Conservation (phyloP, 2,329 filamentous ascomycete species). For the Rosellinia necatrix region DNA sequence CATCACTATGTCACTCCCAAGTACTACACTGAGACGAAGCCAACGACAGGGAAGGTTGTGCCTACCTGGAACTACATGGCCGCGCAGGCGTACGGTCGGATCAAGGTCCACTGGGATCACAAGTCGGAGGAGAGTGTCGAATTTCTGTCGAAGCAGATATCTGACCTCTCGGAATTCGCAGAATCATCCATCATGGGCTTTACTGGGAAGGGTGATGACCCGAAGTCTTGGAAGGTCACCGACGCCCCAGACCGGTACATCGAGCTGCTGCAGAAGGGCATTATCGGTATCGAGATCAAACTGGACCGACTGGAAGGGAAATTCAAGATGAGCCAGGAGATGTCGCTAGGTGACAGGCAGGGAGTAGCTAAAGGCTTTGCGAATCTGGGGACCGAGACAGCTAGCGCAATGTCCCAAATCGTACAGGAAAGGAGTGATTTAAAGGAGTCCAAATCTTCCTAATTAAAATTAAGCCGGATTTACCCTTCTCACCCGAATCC, state of each 20-base stretch:
- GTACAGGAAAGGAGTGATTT: constrained; percentile 15
- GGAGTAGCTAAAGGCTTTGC: constrained; percentile 16
- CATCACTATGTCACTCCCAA: constrained; percentile 22
- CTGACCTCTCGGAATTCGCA: constrained; percentile 16
- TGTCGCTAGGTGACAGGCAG: constrained; percentile 13
- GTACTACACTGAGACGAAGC: constrained; percentile 23
- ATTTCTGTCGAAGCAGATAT: constrained; percentile 17
- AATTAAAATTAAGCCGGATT: neutral
- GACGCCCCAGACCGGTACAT: constrained; percentile 20
- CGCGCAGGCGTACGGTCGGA: constrained; percentile 15
- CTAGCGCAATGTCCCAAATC: neutral
- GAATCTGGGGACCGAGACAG: constrained; percentile 12
- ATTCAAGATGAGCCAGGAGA: constrained; percentile 24
- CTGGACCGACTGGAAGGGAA: constrained; percentile 18
- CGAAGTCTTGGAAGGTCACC: constrained; percentile 12
- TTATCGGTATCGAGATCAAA: constrained; percentile 19
- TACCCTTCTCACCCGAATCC: neutral
- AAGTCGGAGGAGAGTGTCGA: constrained; percentile 15
- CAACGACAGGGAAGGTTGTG: constrained; percentile 16
- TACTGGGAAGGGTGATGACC: constrained; percentile 1
- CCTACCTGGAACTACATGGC: constrained; percentile 21
- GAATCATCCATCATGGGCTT: constrained; percentile 18
- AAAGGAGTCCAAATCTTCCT: constrained; percentile 3
- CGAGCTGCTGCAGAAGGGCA: constrained; percentile 9
- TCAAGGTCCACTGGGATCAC: constrained; percentile 20